Conservation (phyloP, 768 basidiomycete genomes). For the Lactarius pseudohatsudake region DNA sequence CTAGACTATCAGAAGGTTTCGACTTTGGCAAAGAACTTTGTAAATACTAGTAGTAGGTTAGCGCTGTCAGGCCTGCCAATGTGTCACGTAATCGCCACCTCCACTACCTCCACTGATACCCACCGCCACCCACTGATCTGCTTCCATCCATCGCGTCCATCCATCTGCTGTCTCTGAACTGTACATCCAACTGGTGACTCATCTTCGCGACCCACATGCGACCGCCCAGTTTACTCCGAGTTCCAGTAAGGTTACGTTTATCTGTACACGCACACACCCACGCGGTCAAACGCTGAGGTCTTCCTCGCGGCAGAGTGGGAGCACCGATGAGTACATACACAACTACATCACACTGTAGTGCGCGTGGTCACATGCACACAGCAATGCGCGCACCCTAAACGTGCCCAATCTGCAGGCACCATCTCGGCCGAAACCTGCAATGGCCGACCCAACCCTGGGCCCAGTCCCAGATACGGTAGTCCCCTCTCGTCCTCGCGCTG, state of each 20-base stretch:
- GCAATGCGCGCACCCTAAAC: neutral
- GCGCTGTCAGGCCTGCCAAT: no score
- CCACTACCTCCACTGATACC: neutral
- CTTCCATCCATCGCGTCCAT: no score
- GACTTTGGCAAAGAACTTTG: neutral
- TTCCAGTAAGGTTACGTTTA: neutral
- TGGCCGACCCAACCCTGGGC: neutral
- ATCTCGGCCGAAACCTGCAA: slow-evolving; percentile 1
- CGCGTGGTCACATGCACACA: neutral
- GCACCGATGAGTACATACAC: neutral
- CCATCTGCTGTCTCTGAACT: neutral
- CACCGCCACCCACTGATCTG: neutral
- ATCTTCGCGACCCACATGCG: neutral
- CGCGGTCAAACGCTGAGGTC: neutral
- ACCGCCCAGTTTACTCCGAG: neutral
- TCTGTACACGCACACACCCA: neutral
- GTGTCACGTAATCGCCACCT: neutral
- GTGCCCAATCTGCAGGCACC: slow-evolving; percentile 10
- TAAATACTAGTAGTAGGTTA: no score
- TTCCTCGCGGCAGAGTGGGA: neutral
- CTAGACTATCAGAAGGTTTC: neutral
- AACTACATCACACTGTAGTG: neutral
- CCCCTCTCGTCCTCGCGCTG: neutral
- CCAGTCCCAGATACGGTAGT: neutral
- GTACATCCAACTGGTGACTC: neutral